phyloP scores from a whole-genome alignment of 805 yeast genomes.

The Pichia pseudocactophila region DNA sequence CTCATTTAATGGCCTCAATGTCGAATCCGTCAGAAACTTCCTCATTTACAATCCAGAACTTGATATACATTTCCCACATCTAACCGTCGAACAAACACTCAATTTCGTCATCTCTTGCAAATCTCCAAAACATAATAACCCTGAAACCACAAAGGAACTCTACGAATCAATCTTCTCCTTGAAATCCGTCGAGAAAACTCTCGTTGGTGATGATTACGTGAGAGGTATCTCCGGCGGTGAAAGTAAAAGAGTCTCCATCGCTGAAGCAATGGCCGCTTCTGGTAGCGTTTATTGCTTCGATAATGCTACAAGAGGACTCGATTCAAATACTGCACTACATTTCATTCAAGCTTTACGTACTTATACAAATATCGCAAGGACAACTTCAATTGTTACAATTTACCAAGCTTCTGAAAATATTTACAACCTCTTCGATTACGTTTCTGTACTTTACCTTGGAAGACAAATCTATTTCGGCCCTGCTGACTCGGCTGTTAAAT shows the following conservation, averaged over 20 bases:
- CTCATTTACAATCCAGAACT: constrained; percentile 48
- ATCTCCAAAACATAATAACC: constrained; percentile 47
- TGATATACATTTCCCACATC: constrained; percentile 48
- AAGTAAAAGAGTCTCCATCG: constrained; percentile 75
- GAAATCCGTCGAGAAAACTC: constrained; percentile 43
- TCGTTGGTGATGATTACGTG: constrained; percentile 38
- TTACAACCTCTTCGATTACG: constrained; percentile 56
- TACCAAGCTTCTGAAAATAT: constrained; percentile 58
- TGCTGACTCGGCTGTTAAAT: constrained; percentile 41
- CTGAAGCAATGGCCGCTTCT: constrained; percentile 62
- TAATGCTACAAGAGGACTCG: constrained; percentile 81
- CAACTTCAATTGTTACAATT: constrained; percentile 15
- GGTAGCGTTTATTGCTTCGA: constrained; percentile 66
- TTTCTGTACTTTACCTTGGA: constrained; percentile 49
- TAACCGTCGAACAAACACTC: constrained; percentile 48
- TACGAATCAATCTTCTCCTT: constrained; percentile 38
- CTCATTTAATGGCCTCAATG: constrained; percentile 44
- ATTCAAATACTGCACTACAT: constrained; percentile 76
- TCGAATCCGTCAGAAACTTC: constrained; percentile 36
- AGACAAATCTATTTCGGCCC: constrained; percentile 62
- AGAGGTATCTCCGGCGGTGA: constrained; percentile 79
- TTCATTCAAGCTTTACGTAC: constrained; percentile 56
- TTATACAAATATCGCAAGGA: constrained; percentile 10
- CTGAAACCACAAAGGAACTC: constrained; percentile 31
- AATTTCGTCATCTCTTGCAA: constrained; percentile 47